phyloP scores from a whole-genome alignment of 2,329 filamentous ascomycete species.

The Myriosclerotinia duriaeana region DNA sequence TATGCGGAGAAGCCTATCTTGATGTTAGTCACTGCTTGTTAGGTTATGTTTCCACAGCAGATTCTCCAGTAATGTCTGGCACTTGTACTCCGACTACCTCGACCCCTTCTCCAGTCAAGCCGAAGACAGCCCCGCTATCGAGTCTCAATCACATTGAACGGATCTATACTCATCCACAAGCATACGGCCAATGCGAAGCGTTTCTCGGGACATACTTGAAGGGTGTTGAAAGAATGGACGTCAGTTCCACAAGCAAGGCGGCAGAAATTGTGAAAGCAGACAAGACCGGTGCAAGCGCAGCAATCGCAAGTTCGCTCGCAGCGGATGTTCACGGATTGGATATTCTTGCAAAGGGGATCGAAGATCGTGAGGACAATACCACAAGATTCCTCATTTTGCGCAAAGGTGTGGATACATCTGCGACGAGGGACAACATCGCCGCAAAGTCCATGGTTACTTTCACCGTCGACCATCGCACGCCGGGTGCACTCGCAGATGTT shows the following conservation, averaged over 20 bases:
- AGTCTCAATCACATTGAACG: constrained; percentile 64
- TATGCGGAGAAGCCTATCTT: constrained; percentile 83
- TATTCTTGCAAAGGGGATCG: constrained; percentile 67
- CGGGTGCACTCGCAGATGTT: constrained; percentile 80
- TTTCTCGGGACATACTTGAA: constrained; percentile 72
- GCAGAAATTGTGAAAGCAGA: constrained; percentile 72
- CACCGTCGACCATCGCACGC: constrained; percentile 71
- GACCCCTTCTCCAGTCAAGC: constrained; percentile 48
- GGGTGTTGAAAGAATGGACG: constrained; percentile 76
- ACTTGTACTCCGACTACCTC: constrained; percentile 52
- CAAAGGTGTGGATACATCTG: constrained; percentile 34
- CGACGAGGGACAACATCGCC: constrained; percentile 23
- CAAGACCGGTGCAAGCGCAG: constrained; percentile 62
- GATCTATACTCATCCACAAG: constrained; percentile 92
- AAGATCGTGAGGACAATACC: constrained; percentile 74
- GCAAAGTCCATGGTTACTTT: constrained; percentile 80
- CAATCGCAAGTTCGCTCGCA: constrained; percentile 75
- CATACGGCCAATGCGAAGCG: constrained; percentile 82
- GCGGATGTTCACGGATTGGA: constrained; percentile 66
- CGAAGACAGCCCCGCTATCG: constrained; percentile 49
- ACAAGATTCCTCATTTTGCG: constrained; percentile 73
- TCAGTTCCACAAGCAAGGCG: constrained; percentile 80
- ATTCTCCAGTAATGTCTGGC: constrained; percentile 44
- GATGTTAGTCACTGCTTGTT: constrained; percentile 86
- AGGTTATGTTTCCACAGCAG: constrained; percentile 46